Percentiles rank a stretch among this genome's conserved stretches.
Conservation (phyloP, 1,284 basidiomycete species). For the Amylostereum areolatum region DNA sequence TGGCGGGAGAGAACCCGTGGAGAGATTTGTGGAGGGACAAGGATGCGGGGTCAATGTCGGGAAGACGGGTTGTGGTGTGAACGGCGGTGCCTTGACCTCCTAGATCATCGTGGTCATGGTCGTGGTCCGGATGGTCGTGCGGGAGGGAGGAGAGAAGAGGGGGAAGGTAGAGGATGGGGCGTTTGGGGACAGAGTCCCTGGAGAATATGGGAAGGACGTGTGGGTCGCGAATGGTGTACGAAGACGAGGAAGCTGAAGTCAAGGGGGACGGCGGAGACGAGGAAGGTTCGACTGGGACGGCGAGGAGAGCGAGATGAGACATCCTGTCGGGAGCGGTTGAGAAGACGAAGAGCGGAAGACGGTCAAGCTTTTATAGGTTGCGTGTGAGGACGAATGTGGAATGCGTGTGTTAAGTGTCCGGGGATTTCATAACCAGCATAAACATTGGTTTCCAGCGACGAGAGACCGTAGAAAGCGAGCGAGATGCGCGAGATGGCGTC, state of each 20-base stretch:
- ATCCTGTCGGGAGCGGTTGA: no score
- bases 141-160: conserved; percentile 73
- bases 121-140: conserved; percentile 18
- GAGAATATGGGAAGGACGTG: conserved; percentile 56
- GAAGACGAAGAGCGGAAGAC: no score
- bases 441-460: no score
- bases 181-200: conserved; percentile 29
- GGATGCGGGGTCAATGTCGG: conserved; percentile 77
- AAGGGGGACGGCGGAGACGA: conserved; percentile 7
- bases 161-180: conserved; percentile 70
- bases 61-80: conserved; percentile 69
- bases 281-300: conserved; percentile 2
- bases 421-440: neutral
- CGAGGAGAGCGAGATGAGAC: neutral
- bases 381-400: no score
- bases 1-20: conserved; percentile 66
- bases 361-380: no score
- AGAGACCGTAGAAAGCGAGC: neutral
- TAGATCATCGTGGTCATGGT: conserved; percentile 12
- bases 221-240: conserved; percentile 35
- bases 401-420: neutral
- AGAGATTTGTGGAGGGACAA: conserved; percentile 82
- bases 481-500: conserved; percentile 12
- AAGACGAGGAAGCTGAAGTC: neutral
- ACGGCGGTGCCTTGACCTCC: conserved; percentile 30